These are phyloP conservation scores for Plantago coronopus DNA, from an alignment of 305 asterid genomes.

Conservation along the genomic window DNA sequence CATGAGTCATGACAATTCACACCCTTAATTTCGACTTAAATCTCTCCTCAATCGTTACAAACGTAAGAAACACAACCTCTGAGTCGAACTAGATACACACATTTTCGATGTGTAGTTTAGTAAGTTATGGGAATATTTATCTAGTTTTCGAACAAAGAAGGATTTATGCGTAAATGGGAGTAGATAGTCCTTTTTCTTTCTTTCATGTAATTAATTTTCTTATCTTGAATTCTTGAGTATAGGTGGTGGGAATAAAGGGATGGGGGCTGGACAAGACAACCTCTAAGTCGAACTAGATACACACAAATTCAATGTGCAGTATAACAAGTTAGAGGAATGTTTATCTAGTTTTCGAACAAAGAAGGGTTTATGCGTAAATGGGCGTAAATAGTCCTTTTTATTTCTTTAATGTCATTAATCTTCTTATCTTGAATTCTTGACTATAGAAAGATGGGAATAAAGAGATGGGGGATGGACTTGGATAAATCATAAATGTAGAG, in stretches of 20 bases:
- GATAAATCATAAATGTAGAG: constrained; percentile 6
- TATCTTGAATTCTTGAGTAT: not conserved
- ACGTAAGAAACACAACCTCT: too few species aligned
- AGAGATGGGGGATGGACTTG: constrained; percentile 24
- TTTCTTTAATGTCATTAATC: too few species aligned
- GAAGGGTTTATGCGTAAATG: not conserved
- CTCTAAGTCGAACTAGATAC: too few species aligned
- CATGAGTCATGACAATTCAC: not conserved
- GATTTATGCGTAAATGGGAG: not conserved
- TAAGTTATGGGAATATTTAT: too few species aligned
- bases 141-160: not conserved
- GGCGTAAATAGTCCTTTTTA: not conserved
- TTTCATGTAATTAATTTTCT: too few species aligned
- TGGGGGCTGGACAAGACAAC: constrained; percentile 18
- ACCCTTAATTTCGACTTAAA: too few species aligned
- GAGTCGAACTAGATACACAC: too few species aligned
- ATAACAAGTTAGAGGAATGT: too few species aligned
- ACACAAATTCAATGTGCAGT: too few species aligned
- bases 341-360: not conserved
- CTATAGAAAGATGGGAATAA: constrained; percentile 19
- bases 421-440: not conserved
- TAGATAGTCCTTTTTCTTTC: not conserved
- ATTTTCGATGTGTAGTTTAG: too few species aligned
- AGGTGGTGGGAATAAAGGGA: constrained; percentile 26
- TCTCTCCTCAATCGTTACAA: too few species aligned